Evolutionary conservation across 768 basidiomycete genomes (phyloP), one percentile per base, ranked within the genome.

Genomic region (Daedaleopsis sinensis): DNA sequence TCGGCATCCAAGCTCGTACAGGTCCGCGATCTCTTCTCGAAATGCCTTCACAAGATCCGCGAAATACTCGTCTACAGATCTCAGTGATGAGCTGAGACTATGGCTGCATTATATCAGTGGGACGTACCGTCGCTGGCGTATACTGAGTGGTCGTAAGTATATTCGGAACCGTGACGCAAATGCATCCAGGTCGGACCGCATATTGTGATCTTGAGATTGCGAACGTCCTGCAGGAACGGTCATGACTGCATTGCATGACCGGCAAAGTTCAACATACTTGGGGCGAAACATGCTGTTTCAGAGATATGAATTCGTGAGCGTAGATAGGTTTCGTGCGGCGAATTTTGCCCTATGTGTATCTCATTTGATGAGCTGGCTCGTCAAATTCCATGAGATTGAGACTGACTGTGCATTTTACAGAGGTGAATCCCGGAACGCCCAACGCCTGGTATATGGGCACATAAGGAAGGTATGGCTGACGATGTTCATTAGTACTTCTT

Each of bases 121-220:
- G 19, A 44, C 69, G 16, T 48, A 83, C 85, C 83, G 67, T 89
- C 88, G 67, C 75, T 80, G 37, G 76, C 73, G 72, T 90, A 90
- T 1, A 88, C 82, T 3, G 79, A 75, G 19, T 78, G 74, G 67
- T 84, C 83, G 68, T 85, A 87, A 2, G 84, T 82, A 61, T 84
- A 79, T 5, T 79, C 80, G 1, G 68, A 56, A 53, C 88, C 88
- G 67, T 87, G 86, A 21, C 83, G 82, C n/a, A 88, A 80, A 69
- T 88, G 86, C 70, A 84, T 85, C 86, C 87, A 88, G 15, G 84
- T 84, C 5, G 89, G 89, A 0, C 86, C 82, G 60, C 84, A 87
- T 65, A 90, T 75, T 10, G 87, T 91, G 49, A 91, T 61, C 71
- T 93, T 92, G 72, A 91, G 80, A 62, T 79, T 76, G 65, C 80